Evolutionary conservation across 2,329 filamentous ascomycete genomes (phyloP), one percentile per base, ranked within the genome.

Genomic region (Exophiala spinifera): DNA sequence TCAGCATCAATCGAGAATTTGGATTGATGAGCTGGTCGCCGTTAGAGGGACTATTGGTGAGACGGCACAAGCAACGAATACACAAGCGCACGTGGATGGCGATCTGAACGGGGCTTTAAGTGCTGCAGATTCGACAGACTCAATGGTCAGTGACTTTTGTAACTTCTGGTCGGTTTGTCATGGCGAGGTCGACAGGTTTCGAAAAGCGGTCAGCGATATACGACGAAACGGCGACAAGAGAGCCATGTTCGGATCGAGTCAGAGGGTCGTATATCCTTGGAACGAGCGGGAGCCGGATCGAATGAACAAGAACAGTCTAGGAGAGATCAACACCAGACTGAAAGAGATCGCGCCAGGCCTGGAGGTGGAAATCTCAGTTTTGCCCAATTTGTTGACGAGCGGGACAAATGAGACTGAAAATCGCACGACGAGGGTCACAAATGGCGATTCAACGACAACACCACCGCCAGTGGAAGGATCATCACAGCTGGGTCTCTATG

Each of bases 401-500:
- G 63, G 61, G 21, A 60, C 63, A 20, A 56, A 51, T 20, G 54
- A 58, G 34, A 46, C 56, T 31, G 28, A 10, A 31, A 10, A 8
- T 10, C 28, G 11, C 11, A 10, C 28, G 28, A 31, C 28, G 11
- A 31, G 7, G 10, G 10, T 3, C 28, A 31, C 7, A 10, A 31
- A 31, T 10, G 28, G 28, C 11, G 10, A 10, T 31, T 31, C 28
- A 31, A 11, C 28, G 11, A 31, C 28, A 31, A 31, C 28, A 10
- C 3, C 28, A 31, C 8, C 36, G 7, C 4, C 63, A 15, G 65
- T 67, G 19, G 67, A 80, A 45, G 74, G 75, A 20, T 80, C 79
- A 3, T 80, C 79, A 53, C 94, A 99, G 70, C 80, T 99, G 0
- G 94, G 94, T 3, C 80, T 99, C 3, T 97, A 97, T 68, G 92